Base-by-base conservation (phyloP, 768 basidiomycete genomes). In the Russula foetens region DNA sequence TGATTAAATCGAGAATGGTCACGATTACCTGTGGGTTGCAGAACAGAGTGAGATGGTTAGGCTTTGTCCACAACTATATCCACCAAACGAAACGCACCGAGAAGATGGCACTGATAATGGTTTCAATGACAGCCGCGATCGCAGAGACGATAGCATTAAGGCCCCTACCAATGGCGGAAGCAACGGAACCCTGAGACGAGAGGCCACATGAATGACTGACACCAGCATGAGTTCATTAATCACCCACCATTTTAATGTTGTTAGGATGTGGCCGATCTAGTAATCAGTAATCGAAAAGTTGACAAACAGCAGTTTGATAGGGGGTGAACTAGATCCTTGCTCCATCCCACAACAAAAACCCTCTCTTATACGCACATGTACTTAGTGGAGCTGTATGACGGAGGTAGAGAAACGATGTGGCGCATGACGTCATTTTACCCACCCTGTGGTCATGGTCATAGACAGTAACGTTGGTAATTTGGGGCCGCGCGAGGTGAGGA, bases 151-250 rank as follows among this genome's bases (percentile, higher is more conserved):
- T 69, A 52, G 81, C 73, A 56, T 81, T 81, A 59, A 87, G 81
- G 28, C 77, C 84, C 51, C 70, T 66, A 23, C 83, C 85, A 46
- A 88, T 87, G 26, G 85, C 79, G 68, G 84, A 86, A 69, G 86
- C 73, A 53, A 85, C 75, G 24, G 84, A 77, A 53, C 84, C 84
- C 85, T 85, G n/a, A 24, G 31, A 28, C 9, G 38, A 6, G 14
- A 48, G 17, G 17, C n/a, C 19, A 14, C n/a, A 12, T 41, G 7
- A 35, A 23, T 15, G 26, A 21, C 8, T 4, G 28, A 29, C 11
- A 41, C 33, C 11, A 23, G 14, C 19, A 6, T 15, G 39, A 21
- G 47, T 28, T 33, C 11, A 29, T 50, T 2, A 29, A 23, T 43
- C n/a, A 31, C 57, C 11, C 49, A 51, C 57, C 57, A 58, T 58